These are phyloP conservation scores for Athelia sp. DNA, from an alignment of 1,284 basidiomycete genomes.

Conservation along the genomic window DNA sequence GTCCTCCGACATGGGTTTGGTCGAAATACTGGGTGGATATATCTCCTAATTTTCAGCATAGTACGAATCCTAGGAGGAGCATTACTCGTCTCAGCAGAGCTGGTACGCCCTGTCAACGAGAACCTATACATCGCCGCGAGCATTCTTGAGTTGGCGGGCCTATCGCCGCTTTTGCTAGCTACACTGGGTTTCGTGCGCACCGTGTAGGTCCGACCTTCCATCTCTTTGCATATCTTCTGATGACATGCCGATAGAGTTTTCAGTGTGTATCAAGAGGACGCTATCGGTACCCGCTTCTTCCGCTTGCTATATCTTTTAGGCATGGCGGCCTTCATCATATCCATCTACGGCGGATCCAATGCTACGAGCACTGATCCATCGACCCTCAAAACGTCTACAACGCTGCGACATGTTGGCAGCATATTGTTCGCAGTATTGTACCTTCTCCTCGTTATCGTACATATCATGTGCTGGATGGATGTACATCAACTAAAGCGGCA, in stretches of 20 bases:
- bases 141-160: slow-evolving; percentile 49
- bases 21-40: slow-evolving; percentile 56
- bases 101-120: slow-evolving; percentile 27
- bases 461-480: slow-evolving; percentile 44
- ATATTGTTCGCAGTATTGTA: slow-evolving; percentile 46
- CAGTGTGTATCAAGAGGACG: slow-evolving; percentile 25
- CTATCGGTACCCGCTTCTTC: slow-evolving; percentile 19
- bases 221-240: background rate
- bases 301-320: slow-evolving; percentile 35
- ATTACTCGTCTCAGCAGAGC: slow-evolving; percentile 48
- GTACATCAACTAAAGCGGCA: slow-evolving; percentile 41
- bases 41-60: slow-evolving; percentile 47
- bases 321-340: slow-evolving; percentile 39
- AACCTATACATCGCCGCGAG: slow-evolving; percentile 45
- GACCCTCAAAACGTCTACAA: slow-evolving; percentile 14
- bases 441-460: slow-evolving; percentile 34
- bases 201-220: slow-evolving; percentile 37
- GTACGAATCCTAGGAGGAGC: slow-evolving; percentile 55
- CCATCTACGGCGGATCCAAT: slow-evolving; percentile 41
- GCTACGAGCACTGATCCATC: slow-evolving; percentile 8
- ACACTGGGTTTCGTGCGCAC: slow-evolving; percentile 56
- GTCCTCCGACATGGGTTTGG: slow-evolving; percentile 47
- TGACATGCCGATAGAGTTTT: slow-evolving; percentile 6
- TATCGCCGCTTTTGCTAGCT: slow-evolving; percentile 48
- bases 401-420: slow-evolving; percentile 43